Evolutionary conservation across 768 basidiomycete genomes (phyloP).

Genomic region (Suillus occidentalis): DNA sequence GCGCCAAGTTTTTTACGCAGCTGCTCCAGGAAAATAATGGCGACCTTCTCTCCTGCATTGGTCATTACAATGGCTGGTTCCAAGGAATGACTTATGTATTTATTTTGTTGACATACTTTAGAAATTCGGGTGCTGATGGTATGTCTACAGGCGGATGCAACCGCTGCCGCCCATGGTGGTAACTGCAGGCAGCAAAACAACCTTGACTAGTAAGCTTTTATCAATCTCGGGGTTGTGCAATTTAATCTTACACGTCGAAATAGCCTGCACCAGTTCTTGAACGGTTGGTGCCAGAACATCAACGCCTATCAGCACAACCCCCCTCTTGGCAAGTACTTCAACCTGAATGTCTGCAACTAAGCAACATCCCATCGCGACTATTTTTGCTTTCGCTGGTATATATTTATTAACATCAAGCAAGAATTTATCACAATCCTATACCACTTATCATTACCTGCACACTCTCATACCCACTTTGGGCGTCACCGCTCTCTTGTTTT

Average conservation of each 20-base stretch:
- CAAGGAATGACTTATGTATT: slow-evolving; percentile 56
- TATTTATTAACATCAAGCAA: neutral
- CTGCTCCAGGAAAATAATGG: slow-evolving; percentile 45
- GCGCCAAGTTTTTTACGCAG: slow-evolving; percentile 57
- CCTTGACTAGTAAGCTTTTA: slow-evolving; percentile 71
- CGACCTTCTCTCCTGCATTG: slow-evolving; percentile 57
- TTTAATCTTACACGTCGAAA: slow-evolving; percentile 3
- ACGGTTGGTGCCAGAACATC: slow-evolving; percentile 68
- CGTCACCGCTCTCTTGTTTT: slow-evolving; percentile 2
- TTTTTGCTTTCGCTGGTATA: neutral
- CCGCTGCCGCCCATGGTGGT: slow-evolving; percentile 48
- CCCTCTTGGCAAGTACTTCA: slow-evolving; percentile 66
- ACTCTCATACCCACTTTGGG: neutral
- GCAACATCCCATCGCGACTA: neutral
- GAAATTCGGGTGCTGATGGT: neutral
- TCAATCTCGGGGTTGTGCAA: neutral
- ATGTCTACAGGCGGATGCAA: slow-evolving; percentile 47
- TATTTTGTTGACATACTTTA: slow-evolving; percentile 16
- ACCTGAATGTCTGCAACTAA: slow-evolving; percentile 44
- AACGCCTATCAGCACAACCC: slow-evolving; percentile 46
- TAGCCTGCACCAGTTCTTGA: slow-evolving; percentile 68
- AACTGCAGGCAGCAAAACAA: slow-evolving; percentile 83
- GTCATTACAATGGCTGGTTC: slow-evolving; percentile 77
- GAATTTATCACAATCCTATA: neutral
- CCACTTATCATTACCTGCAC: neutral